Evolutionary conservation across 371 early-diverging fungal genomes (phyloP).

Genomic region (Mucor plumbeus): DNA sequence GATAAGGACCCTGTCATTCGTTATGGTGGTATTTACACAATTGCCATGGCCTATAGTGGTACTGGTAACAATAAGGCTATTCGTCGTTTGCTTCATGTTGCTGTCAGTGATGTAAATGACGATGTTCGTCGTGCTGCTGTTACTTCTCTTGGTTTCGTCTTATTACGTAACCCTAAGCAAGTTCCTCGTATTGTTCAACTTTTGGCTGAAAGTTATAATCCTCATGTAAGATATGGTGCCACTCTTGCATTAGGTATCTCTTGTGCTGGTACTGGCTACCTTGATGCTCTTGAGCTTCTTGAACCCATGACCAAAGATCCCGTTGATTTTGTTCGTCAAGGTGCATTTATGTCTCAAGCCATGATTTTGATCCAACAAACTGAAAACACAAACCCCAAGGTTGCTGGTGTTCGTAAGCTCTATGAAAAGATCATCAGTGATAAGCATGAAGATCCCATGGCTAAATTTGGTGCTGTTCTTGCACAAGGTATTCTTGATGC

Average conservation of each 20-base stretch:
- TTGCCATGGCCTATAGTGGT: slow-evolving; percentile 97
- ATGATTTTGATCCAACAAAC: slow-evolving; percentile 98
- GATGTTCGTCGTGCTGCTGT: slow-evolving; percentile 99
- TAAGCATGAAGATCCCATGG: slow-evolving; percentile 93
- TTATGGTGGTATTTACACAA: slow-evolving; percentile 95
- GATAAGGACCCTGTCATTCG: slow-evolving; percentile 97
- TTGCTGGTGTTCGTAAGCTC: slow-evolving; percentile 80
- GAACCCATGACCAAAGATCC: slow-evolving; percentile 98
- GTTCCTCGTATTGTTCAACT: slow-evolving; percentile 97
- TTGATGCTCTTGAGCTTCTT: slow-evolving; percentile 93
- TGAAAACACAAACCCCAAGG: slow-evolving; percentile 79
- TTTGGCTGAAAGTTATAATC: slow-evolving; percentile 97
- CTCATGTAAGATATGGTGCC: slow-evolving; percentile 98
- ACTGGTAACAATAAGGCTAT: slow-evolving; percentile 97
- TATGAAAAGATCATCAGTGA: slow-evolving; percentile 91
- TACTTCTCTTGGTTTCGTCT: slow-evolving; percentile 95
- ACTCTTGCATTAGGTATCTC: slow-evolving; percentile 98
- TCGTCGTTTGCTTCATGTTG: slow-evolving; percentile 91
- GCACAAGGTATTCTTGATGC: slow-evolving; percentile 99
- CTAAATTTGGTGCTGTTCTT: slow-evolving; percentile 98
- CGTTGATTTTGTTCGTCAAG: slow-evolving; percentile 98
- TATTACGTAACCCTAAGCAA: slow-evolving; percentile 89
- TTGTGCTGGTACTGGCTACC: slow-evolving; percentile 94
- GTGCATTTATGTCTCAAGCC: slow-evolving; percentile 97
- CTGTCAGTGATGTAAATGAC: slow-evolving; percentile 98